phyloP scores from a whole-genome alignment of 768 basidiomycete species.

The Myochromella boudieri region DNA sequence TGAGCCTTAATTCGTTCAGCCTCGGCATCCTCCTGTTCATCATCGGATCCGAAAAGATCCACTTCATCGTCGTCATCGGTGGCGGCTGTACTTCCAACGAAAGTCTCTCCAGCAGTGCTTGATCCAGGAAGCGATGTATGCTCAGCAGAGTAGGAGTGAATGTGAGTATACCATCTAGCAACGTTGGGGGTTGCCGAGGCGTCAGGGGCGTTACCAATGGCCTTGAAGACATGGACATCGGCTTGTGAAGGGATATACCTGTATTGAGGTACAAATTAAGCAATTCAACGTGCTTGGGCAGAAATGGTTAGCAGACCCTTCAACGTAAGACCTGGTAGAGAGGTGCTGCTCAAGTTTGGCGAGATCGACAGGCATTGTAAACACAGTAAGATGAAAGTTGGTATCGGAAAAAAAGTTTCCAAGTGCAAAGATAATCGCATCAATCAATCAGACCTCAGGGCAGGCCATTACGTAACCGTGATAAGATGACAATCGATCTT shows the following conservation, averaged over 20 bases:
- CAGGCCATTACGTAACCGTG: slow-evolving; percentile 21
- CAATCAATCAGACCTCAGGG: slow-evolving; percentile 25
- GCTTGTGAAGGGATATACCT: slow-evolving; percentile 94
- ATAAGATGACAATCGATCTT: slow-evolving; percentile 6
- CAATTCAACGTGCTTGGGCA: slow-evolving; percentile 4
- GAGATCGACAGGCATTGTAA: slow-evolving; percentile 65
- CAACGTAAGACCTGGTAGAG: slow-evolving; percentile 81
- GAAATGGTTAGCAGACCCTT: slow-evolving; percentile 62
- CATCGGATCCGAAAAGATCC: slow-evolving; percentile 86
- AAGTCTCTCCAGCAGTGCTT: slow-evolving; percentile 76
- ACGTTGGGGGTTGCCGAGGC: slow-evolving; percentile 68
- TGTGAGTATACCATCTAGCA: slow-evolving; percentile 93
- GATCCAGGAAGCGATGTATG: slow-evolving; percentile 80
- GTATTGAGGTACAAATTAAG: slow-evolving; percentile 20
- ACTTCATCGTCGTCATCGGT: slow-evolving; percentile 63
- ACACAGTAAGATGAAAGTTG: slow-evolving; percentile 20
- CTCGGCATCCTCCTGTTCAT: slow-evolving; percentile 81
- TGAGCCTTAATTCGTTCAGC: slow-evolving; percentile 87
- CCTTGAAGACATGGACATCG: slow-evolving; percentile 89
- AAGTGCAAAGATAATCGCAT: slow-evolving; percentile 15
- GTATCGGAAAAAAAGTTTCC: no score
- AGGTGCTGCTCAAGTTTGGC: slow-evolving; percentile 85
- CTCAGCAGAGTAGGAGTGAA: slow-evolving; percentile 82
- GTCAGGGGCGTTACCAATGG: slow-evolving; percentile 66
- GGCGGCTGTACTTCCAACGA: slow-evolving; percentile 52